phyloP scores from a whole-genome alignment of 306 rosid species.

The Cucurbita moschata region DNA sequence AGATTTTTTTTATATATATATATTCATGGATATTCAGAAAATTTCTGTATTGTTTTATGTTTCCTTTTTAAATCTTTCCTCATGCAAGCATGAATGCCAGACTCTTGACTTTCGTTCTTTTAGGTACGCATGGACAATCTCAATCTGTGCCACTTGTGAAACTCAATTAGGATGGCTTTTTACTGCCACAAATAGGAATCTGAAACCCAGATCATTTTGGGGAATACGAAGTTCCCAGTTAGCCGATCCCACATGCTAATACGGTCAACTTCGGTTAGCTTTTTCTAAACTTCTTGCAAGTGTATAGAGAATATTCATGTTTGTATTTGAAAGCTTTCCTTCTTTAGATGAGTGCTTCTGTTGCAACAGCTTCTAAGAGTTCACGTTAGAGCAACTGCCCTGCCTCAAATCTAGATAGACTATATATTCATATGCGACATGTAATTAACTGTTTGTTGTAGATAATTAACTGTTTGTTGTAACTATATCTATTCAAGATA shows the following conservation, averaged over 20 bases:
- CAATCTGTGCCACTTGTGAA: conserved; percentile 58
- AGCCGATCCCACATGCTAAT: conserved; percentile 34
- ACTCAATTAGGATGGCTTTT: conserved; percentile 80
- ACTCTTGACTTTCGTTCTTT: conserved; percentile 5
- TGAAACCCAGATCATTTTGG: conserved; percentile 75
- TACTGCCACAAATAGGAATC: conserved; percentile 48
- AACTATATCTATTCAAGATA: background rate
- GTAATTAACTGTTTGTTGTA: background rate
- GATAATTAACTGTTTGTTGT: background rate
- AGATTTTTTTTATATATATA: background rate
- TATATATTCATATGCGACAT: background rate
- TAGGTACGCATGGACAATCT: conserved; percentile 85
- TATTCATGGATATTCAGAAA: background rate
- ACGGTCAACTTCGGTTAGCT: background rate
- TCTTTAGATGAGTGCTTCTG: conserved; percentile 2
- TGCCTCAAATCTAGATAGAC: background rate
- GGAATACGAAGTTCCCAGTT: conserved; percentile 70
- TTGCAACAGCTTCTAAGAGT: background rate
- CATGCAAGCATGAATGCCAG: conserved; percentile 5
- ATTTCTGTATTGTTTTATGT: background rate
- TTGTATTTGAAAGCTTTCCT: background rate
- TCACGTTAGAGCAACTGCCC: background rate
- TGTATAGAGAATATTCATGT: background rate
- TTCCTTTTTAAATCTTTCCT: background rate
- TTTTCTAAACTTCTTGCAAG: background rate